Base-by-base conservation (phyloP, 352 stramenopile genomes). In the Blastocystis hominis region DNA sequence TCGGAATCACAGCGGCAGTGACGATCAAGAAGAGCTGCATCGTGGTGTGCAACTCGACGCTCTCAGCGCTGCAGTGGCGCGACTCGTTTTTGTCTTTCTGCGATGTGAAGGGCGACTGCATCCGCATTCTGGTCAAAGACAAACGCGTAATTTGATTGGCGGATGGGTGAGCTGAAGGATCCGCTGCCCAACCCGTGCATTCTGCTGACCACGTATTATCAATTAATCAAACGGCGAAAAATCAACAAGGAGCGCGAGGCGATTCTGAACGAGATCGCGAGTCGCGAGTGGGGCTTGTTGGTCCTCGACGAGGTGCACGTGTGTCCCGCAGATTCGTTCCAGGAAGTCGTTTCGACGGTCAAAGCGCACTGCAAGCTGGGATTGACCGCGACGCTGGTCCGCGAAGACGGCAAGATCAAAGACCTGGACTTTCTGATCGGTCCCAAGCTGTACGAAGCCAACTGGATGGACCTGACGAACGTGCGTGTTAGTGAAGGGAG, bases 361-460 rank as follows among this genome's bases (percentile, higher is more conserved):
- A 89, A 86, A 34, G 75, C 87, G 17, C 96, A 98, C 91, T 98
- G 94, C 90, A 98, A 98, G 86, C 93, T 99, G 53, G 97, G 97
- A 3, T 91, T 99, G 5, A 99, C 97, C 0, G 97, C 97, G 5
- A 99, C 97, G 24, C 91, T 99, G 36, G 97, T 99, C 42, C 94
- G 97, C 38, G 97, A 99, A 90, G 97, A 99, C 90, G 95, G 98
- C 90, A 91, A 98, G 13, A 99, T 99, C 90, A 94, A 94, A 34
- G 95, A 98, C 91, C 91, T 99, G n/a, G 98, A 98, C 91, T 98
- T 98, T 91, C 92, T 99, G 13, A 99, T 99, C 88, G 97, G 97
- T 15, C 96, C 96, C 0, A 98, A 98, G 89, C 89, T 96, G 0
- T 97, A 97, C 90, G 94, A 97, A 89, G 97, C 96, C 40, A 99